A percentile compares a stretch with the other conserved stretches of the same genome.
phyloP scores from a whole-genome alignment of 768 basidiomycete genomes.

The Leucogyrophana mollusca region DNA sequence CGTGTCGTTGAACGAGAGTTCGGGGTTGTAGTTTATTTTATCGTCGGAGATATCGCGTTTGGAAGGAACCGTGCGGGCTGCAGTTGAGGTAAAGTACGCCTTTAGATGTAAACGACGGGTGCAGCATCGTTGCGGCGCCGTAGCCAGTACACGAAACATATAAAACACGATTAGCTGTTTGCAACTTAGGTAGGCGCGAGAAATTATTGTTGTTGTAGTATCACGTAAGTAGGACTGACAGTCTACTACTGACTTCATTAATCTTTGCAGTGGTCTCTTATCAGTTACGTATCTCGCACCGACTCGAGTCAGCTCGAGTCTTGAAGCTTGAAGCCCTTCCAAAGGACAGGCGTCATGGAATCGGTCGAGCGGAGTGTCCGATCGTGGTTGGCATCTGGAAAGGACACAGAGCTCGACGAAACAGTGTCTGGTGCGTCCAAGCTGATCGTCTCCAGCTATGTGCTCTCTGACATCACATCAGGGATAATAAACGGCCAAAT shows the following conservation, averaged over 20 bases:
- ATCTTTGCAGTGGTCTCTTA: too few relatives aligned
- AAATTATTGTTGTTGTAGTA: too few relatives aligned
- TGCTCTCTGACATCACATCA: slow-evolving; percentile 30
- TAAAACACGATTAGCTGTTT: too few relatives aligned
- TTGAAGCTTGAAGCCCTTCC: too few relatives aligned
- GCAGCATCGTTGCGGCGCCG: slow-evolving; percentile 10
- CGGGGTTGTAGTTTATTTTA: slow-evolving; percentile 78
- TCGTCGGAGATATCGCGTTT: slow-evolving; percentile 31
- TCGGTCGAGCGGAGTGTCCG: slow-evolving; percentile 52
- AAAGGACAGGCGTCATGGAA: slow-evolving; percentile 31
- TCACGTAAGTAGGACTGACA: too few relatives aligned
- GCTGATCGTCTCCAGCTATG: slow-evolving; percentile 27
- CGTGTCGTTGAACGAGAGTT: slow-evolving; percentile 49
- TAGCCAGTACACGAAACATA: too few relatives aligned
- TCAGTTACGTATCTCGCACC: too few relatives aligned
- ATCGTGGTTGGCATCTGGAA: slow-evolving; percentile 70
- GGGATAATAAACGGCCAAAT: slow-evolving; percentile 54
- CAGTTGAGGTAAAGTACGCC: slow-evolving; percentile 23
- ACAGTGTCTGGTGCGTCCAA: slow-evolving; percentile 55
- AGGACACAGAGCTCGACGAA: slow-evolving; percentile 57
- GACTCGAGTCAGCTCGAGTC: too few relatives aligned
- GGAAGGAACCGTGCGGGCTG: slow-evolving; percentile 7
- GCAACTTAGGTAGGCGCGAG: too few relatives aligned
- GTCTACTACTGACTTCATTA: too few relatives aligned
- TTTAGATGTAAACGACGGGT: slow-evolving; percentile 19